Conservation (phyloP, 352 stramenopile genomes). For the Pythium rhizo-oryzae region DNA sequence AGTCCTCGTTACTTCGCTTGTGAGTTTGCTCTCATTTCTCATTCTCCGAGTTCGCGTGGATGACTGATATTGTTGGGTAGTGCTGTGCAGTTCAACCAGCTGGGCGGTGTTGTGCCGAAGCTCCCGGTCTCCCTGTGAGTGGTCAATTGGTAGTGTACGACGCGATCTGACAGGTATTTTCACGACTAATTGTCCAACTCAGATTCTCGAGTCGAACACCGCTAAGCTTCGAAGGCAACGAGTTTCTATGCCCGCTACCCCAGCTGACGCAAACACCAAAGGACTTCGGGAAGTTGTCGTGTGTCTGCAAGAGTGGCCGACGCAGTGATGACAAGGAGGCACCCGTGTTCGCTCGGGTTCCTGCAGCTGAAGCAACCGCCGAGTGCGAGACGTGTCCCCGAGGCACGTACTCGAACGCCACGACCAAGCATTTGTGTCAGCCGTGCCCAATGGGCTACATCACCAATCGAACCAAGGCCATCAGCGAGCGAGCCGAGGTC, state of each 20-base stretch:
- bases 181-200: neutral
- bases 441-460: constrained; percentile 41
- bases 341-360: neutral
- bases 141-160: neutral
- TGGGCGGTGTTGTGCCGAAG: constrained; percentile 17
- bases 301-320: constrained; percentile 20
- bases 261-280: constrained; percentile 7
- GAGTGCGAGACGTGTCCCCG: constrained; percentile 39
- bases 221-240: constrained; percentile 28
- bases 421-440: constrained; percentile 43
- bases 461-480: neutral
- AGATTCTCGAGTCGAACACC: constrained; percentile 4
- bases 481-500: constrained; percentile 3
- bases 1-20: constrained; percentile 49
- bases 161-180: neutral
- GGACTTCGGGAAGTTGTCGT: constrained; percentile 21
- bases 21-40: constrained; percentile 28
- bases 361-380: constrained; percentile 11
- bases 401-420: constrained; percentile 51
- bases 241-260: constrained; percentile 30
- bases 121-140: constrained; percentile 27
- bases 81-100: constrained; percentile 23
- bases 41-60: neutral
- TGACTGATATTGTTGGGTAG: constrained; percentile 8
- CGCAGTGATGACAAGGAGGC: neutral